phyloP scores from a whole-genome alignment of 495 filamentous ascomycete genomes.

The Podospora pseudopauciseta region DNA sequence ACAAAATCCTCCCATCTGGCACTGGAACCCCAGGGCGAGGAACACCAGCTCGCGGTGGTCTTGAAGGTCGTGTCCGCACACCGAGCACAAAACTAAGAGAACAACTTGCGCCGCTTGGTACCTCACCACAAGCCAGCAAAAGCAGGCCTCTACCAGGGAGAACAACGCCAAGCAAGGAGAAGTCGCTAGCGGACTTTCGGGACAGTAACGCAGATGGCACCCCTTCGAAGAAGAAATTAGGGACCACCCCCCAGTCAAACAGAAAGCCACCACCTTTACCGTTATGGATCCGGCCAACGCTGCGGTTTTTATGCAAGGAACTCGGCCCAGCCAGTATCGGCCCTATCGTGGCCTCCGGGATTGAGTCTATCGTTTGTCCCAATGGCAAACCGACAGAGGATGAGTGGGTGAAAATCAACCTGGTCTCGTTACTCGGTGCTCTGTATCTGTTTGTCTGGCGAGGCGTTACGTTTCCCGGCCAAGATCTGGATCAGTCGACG shows the following conservation, averaged over 20 bases:
- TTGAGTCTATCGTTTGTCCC: slow-evolving; percentile 41
- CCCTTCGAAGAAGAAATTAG: slow-evolving; percentile 13
- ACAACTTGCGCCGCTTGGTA: slow-evolving; percentile 13
- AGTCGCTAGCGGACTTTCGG: slow-evolving; percentile 38
- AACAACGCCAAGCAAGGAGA: slow-evolving; percentile 31
- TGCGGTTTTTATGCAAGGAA: slow-evolving; percentile 58
- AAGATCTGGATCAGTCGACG: slow-evolving; percentile 36
- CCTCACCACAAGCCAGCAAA: slow-evolving; percentile 20
- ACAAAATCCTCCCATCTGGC: slow-evolving; percentile 58
- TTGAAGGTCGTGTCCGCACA: slow-evolving; percentile 21
- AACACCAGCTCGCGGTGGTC: slow-evolving; percentile 23
- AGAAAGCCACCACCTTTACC: slow-evolving; percentile 43
- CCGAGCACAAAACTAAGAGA: slow-evolving; percentile 37
- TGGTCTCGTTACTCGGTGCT: slow-evolving; percentile 58
- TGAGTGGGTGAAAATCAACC: slow-evolving; percentile 51
- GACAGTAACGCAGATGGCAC: slow-evolving; percentile 7
- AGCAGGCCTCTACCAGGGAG: not conserved
- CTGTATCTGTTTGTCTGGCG: slow-evolving; percentile 61
- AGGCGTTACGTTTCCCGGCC: slow-evolving; percentile 36
- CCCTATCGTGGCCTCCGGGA: slow-evolving; percentile 42
- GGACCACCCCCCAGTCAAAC: not conserved
- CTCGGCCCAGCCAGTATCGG: slow-evolving; percentile 37
- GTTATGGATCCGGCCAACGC: slow-evolving; percentile 61
- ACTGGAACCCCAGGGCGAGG: slow-evolving; percentile 28
- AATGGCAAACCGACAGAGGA: slow-evolving; percentile 39